Evolutionary conservation across 2,329 filamentous ascomycete genomes (phyloP).

Genomic region (Hymenoscyphus fructigenus): DNA sequence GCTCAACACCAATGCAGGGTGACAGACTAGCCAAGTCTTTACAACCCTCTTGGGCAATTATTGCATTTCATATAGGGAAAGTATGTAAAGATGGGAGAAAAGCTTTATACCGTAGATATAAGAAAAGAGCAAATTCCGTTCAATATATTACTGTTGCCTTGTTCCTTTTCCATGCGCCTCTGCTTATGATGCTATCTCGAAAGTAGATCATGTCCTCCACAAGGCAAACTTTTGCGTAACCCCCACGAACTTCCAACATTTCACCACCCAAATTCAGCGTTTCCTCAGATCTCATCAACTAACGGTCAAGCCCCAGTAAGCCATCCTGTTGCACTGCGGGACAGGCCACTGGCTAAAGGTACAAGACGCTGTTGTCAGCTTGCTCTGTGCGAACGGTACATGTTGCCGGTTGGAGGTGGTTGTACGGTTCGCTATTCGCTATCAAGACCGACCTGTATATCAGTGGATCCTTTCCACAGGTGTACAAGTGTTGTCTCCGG

Average conservation of each 20-base stretch:
- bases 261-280: not conserved
- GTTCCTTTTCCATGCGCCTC: not conserved
- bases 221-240: not conserved
- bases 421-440: not conserved
- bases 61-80: not conserved
- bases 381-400: not conserved
- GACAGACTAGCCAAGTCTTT: no score
- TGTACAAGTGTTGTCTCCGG: not conserved
- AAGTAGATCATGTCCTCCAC: not conserved
- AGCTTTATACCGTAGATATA: not conserved
- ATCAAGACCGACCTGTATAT: not conserved
- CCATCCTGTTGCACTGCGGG: slow-evolving; percentile 4
- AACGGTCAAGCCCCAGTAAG: not conserved
- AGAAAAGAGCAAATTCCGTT: not conserved
- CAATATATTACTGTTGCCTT: not conserved
- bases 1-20: not conserved
- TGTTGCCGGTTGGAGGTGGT: not conserved
- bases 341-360: not conserved
- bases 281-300: not conserved
- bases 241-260: not conserved
- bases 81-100: not conserved
- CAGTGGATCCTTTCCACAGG: not conserved
- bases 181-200: not conserved
- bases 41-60: no score
- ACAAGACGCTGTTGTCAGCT: not conserved